These are phyloP conservation scores for Tetracentron sinense DNA, from an alignment of 164 flowering plant genomes.

Conservation along the genomic window DNA sequence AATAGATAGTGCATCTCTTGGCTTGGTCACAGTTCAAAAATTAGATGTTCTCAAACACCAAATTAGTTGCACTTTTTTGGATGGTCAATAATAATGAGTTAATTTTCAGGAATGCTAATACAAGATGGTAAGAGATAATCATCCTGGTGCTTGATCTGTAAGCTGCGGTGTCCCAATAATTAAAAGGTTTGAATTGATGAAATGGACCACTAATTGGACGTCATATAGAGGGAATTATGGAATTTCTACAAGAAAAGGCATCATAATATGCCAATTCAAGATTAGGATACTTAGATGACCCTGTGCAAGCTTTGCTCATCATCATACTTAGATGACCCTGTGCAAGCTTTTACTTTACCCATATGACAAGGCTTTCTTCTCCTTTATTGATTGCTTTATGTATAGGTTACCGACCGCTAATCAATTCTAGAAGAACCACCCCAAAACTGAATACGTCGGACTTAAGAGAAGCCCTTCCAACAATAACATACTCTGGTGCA, in stretches of 20 bases:
- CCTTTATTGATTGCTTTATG: conserved; percentile 49
- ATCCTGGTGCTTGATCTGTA: neutral
- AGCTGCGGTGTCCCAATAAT: neutral
- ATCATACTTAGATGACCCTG: neutral
- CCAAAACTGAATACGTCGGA: conserved; percentile 99
- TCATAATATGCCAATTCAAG: neutral
- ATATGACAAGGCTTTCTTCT: conserved; percentile 90
- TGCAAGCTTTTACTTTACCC: conserved; percentile 56
- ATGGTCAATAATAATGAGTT: neutral
- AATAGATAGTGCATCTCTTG: neutral
- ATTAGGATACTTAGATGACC: neutral
- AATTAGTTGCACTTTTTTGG: neutral
- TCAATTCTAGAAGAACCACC: conserved; percentile 93
- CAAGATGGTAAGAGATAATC: neutral
- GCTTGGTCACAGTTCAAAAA: neutral
- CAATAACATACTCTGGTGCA: conserved; percentile 94
- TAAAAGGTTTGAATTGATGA: neutral
- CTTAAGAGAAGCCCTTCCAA: conserved; percentile 80
- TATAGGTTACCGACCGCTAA: conserved; percentile 83
- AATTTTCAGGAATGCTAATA: neutral
- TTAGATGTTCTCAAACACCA: neutral
- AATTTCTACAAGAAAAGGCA: neutral
- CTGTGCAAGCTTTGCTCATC: neutral
- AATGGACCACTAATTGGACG: neutral
- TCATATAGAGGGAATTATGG: neutral